These are phyloP conservation scores for Aspergillus fumigatus DNA, from an alignment of 2,329 filamentous ascomycete species.

Conservation along the genomic window DNA sequence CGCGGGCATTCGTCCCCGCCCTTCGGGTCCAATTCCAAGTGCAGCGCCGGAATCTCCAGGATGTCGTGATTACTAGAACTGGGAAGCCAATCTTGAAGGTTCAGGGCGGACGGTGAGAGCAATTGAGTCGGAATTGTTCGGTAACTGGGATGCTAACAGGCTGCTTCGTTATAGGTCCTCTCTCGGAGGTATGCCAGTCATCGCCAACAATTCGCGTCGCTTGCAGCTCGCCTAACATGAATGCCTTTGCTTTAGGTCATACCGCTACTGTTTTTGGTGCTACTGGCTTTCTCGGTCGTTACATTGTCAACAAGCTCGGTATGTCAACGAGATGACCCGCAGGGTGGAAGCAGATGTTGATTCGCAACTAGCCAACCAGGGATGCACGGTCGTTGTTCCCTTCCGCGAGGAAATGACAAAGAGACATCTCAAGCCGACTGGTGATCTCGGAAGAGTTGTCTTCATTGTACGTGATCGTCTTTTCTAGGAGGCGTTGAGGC, in stretches of 20 bases:
- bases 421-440: slow-evolving; percentile 92
- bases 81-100: slow-evolving; percentile 90
- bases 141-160: slow-evolving; percentile 17
- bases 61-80: slow-evolving; percentile 89
- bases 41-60: slow-evolving; percentile 57
- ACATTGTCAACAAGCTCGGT: slow-evolving; percentile 95
- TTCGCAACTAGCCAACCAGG: slow-evolving; percentile 66
- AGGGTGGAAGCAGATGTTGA: slow-evolving; percentile 28
- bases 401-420: slow-evolving; percentile 98
- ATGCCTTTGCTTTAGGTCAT: slow-evolving; percentile 59
- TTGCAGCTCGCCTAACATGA: slow-evolving; percentile 23
- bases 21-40: slow-evolving; percentile 36
- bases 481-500: neutral
- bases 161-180: slow-evolving; percentile 58
- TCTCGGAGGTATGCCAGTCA: slow-evolving; percentile 65
- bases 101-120: slow-evolving; percentile 77
- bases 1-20: slow-evolving; percentile 34
- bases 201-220: slow-evolving; percentile 15
- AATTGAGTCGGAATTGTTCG: slow-evolving; percentile 11
- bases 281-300: slow-evolving; percentile 90
- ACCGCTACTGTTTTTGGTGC: slow-evolving; percentile 97
- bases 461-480: slow-evolving; percentile 62
- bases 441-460: slow-evolving; percentile 82
- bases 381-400: slow-evolving; percentile 89
- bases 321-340: slow-evolving; percentile 22